phyloP scores from a whole-genome alignment of 495 filamentous ascomycete species.

The Xylaria acuta region DNA sequence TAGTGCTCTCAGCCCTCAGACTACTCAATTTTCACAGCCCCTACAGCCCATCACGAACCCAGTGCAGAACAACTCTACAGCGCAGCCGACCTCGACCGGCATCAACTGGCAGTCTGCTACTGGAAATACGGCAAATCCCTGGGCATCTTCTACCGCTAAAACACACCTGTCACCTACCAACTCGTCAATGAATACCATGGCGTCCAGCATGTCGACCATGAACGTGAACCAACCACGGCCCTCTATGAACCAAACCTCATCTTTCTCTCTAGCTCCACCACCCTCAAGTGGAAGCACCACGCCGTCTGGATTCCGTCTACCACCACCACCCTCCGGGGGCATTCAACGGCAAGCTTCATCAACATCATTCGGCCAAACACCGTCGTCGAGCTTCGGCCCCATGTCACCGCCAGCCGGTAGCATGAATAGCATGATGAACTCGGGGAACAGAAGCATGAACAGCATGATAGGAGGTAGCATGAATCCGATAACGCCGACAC shows the following conservation, averaged over 20 bases:
- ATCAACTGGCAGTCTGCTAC: constrained; percentile 46
- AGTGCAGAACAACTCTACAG: constrained; percentile 17
- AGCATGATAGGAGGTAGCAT: constrained; percentile 35
- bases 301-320: constrained; percentile 47
- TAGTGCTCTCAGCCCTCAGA: constrained; percentile 54
- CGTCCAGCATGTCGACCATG: constrained; percentile 39
- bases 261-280: constrained; percentile 58
- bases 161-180: constrained; percentile 28
- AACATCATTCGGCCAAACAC: constrained; percentile 28
- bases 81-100: constrained; percentile 28
- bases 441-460: constrained; percentile 34
- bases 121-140: constrained; percentile 38
- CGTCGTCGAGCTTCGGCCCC: constrained; percentile 25
- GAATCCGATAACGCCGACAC: constrained; percentile 33
- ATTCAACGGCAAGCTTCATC: constrained; percentile 30
- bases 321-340: constrained; percentile 48
- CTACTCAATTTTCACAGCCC: constrained; percentile 62
- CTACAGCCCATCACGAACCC: constrained; percentile 45
- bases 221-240: constrained; percentile 45
- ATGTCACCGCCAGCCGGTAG: constrained; percentile 32
- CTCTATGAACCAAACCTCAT: constrained; percentile 39
- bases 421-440: constrained; percentile 37
- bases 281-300: constrained; percentile 40
- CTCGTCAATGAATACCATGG: constrained; percentile 32
- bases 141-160: constrained; percentile 42